A percentile compares a stretch with the other conserved stretches of the same genome.
These are phyloP conservation scores for Heritiera littoralis DNA, from an alignment of 345 rosid species.

Conservation along the genomic window DNA sequence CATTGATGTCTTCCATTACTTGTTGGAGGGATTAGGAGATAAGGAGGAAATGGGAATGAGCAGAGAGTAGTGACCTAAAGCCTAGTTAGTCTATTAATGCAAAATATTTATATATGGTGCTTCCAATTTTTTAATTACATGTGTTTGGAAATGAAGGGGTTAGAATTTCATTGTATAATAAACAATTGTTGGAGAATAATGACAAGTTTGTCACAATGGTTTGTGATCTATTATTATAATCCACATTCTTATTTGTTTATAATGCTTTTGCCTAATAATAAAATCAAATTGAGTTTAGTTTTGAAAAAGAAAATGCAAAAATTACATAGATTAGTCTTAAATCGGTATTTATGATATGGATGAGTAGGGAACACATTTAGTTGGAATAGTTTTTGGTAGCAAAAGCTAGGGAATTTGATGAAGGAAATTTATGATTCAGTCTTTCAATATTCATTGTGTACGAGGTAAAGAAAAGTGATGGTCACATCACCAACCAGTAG, in stretches of 20 bases:
- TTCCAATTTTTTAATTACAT: constrained; percentile 18
- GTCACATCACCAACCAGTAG: not conserved
- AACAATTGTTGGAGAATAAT: not conserved
- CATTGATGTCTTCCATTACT: constrained; percentile 44
- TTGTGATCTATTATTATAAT: not conserved
- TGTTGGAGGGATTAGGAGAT: constrained; percentile 19
- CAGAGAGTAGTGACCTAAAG: not conserved
- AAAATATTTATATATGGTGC: not conserved
- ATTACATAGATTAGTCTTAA: not conserved
- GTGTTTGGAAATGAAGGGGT: constrained; percentile 3
- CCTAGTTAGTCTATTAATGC: not conserved
- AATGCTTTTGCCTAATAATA: not conserved
- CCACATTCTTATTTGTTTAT: not conserved
- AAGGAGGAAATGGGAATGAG: constrained; percentile 1
- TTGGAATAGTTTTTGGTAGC: too few species aligned
- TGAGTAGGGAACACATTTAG: not conserved
- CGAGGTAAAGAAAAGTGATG: too few species aligned
- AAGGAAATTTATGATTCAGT: too few species aligned
- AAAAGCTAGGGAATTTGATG: not conserved
- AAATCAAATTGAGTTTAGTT: not conserved
- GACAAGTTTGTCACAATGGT: not conserved
- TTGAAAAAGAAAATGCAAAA: not conserved
- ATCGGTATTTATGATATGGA: not conserved
- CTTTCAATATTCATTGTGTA: too few species aligned
- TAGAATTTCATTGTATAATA: not conserved